Base-by-base conservation (phyloP, 2,329 filamentous ascomycete genomes). In the Pezicula rhizophila region DNA sequence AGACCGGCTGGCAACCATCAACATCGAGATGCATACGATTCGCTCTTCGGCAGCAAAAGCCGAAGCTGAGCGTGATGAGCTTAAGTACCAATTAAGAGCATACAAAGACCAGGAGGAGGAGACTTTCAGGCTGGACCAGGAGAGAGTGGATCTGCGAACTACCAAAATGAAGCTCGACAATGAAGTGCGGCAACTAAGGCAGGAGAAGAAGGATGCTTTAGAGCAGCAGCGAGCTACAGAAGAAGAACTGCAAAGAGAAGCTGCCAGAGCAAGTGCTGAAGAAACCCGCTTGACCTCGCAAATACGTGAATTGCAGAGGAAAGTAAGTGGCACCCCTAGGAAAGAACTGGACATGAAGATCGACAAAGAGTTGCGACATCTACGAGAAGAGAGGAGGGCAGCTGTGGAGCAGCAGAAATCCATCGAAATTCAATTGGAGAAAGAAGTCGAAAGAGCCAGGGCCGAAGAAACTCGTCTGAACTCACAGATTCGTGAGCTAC, bases 81-180 rank as follows among this genome's bases (percentile, higher is more conserved):
- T 87, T 17, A 77, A 84, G 48, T 75, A 68, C 28, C 79, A 85
- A 58, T 68, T 88, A 17, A 73, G 74, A 40, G 72, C 74, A 20
- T 63, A 72, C n/a, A 72, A 71, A 52, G 72, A 79, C 35, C 75
- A 77, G 47, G 78, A 78, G 43, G 76, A 76, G 26, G 78, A 83
- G 50, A 79, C 75, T 1, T 76, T 80, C 56, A 77, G 76, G 11
- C 64, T 85, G 41, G 84, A 88, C 56, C 79, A 83, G 52, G 85
- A 89, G 60, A 82, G 84, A 54, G 68, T 85, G 41, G 82, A 88
- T 47, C 70, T 89, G 20, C 80, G 83, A 15, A 80, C 82, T 25
- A 69, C 78, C n/a, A 85, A 84, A 61, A 69, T 82, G 53, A 84
- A 82, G 59, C 73, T 87, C 15, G 85, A 89, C 54, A 76, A 72